Evolutionary conservation across 1,284 basidiomycete genomes (phyloP).

Genomic region (Ceratobasidium sp.): DNA sequence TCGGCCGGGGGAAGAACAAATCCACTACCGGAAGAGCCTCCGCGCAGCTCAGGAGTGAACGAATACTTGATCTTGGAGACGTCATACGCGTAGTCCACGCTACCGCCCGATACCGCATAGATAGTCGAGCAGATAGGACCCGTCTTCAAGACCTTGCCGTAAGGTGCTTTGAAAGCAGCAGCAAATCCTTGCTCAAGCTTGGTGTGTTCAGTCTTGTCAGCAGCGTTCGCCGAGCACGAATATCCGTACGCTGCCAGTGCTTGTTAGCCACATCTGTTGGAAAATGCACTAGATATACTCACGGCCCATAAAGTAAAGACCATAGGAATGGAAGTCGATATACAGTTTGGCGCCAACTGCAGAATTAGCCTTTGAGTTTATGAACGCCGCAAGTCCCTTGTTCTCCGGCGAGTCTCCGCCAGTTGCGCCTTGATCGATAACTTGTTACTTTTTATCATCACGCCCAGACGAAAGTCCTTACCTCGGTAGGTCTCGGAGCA

Average conservation of each 20-base stretch:
- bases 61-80: constrained; percentile 44
- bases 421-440: not conserved
- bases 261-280: not conserved
- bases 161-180: constrained; percentile 39
- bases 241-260: constrained; percentile 20
- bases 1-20: constrained; percentile 41
- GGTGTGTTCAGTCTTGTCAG: constrained; percentile 37
- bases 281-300: not conserved
- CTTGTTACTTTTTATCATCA: not conserved
- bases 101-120: constrained; percentile 35
- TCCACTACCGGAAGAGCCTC: constrained; percentile 34
- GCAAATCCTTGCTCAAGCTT: constrained; percentile 42
- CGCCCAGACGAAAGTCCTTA: not conserved
- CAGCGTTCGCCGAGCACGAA: constrained; percentile 9
- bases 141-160: constrained; percentile 39
- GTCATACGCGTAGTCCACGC: constrained; percentile 42
- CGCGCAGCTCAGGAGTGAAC: constrained; percentile 42
- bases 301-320: constrained; percentile 36
- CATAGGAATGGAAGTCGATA: constrained; percentile 41
- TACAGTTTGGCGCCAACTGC: constrained; percentile 36
- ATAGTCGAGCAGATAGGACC: constrained; percentile 41
- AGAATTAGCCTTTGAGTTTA: constrained; percentile 17
- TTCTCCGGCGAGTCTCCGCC: constrained; percentile 40
- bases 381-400: constrained; percentile 26
- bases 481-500: constrained; percentile 39